Percentiles rank a stretch among this genome's conserved stretches.
Evolutionary conservation across 2,329 filamentous ascomycete genomes (phyloP).

Genomic region (Remersonia thermophila): DNA sequence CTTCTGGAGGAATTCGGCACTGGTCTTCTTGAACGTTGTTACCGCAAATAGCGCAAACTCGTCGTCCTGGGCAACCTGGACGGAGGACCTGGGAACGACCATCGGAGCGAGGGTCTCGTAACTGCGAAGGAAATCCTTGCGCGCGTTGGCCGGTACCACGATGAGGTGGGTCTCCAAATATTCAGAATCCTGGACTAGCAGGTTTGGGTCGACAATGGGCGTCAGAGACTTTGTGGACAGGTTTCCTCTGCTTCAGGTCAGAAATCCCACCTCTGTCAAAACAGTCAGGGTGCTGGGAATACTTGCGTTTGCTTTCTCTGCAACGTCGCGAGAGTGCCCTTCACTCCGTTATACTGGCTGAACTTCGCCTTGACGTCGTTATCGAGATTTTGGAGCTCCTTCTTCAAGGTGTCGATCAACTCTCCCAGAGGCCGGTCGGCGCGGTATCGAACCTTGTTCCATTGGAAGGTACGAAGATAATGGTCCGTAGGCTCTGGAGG

Average conservation of each 20-base stretch:
- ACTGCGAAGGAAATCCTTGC: constrained; percentile 77
- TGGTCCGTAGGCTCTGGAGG: constrained; percentile 79
- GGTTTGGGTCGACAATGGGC: constrained; percentile 69
- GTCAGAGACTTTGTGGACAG: constrained; percentile 86
- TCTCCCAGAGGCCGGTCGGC: constrained; percentile 82
- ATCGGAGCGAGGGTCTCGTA: constrained; percentile 85
- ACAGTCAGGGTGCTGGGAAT: neutral
- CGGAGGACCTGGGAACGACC: constrained; percentile 83
- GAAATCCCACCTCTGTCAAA: no score
- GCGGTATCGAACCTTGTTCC: constrained; percentile 97
- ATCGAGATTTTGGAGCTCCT: constrained; percentile 87
- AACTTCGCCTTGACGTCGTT: constrained; percentile 93
- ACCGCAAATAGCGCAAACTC: constrained; percentile 85
- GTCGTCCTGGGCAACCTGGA: constrained; percentile 69
- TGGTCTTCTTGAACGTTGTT: constrained; percentile 86
- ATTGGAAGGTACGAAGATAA: constrained; percentile 78
- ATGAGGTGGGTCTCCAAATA: constrained; percentile 94
- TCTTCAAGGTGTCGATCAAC: constrained; percentile 76
- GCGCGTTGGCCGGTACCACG: constrained; percentile 65
- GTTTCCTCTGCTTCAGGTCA: constrained; percentile 54
- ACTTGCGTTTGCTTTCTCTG: constrained; percentile 78
- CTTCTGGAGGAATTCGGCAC: constrained; percentile 79
- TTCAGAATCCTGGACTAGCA: constrained; percentile 81
- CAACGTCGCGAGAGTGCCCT: constrained; percentile 67
- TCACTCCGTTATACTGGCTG: constrained; percentile 85